phyloP scores from a whole-genome alignment of 2,329 filamentous ascomycete genomes.

The Paracorniculantispora psalliotae region DNA sequence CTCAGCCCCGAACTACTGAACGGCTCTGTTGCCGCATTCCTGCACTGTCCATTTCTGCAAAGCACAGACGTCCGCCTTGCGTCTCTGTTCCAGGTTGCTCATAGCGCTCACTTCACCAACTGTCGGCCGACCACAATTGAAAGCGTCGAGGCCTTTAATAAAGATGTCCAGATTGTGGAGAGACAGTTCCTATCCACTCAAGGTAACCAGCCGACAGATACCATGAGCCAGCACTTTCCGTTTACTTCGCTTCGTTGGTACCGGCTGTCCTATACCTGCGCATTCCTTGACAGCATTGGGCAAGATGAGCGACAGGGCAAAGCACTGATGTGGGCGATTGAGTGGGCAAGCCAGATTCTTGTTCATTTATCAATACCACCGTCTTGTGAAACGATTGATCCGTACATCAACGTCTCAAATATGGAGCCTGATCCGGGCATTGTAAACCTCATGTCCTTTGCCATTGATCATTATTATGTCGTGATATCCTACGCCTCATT shows the following conservation, averaged over 20 bases:
- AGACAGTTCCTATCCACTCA: neutral
- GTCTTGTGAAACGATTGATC: neutral
- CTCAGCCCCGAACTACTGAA: neutral
- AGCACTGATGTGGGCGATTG: constrained; percentile 1
- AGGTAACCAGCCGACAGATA: neutral
- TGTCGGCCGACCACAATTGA: neutral
- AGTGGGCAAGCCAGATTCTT: neutral
- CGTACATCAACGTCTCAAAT: neutral
- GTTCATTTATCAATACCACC: neutral
- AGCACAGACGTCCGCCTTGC: neutral
- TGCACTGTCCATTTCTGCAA: neutral
- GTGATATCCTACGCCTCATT: neutral
- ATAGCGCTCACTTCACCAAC: constrained; percentile 1
- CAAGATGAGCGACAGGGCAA: neutral
- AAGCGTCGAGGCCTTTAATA: neutral
- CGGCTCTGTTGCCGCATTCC: neutral
- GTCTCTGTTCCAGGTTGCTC: neutral
- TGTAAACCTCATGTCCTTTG: neutral
- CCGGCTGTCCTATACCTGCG: neutral
- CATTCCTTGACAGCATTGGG: neutral
- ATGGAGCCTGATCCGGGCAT: neutral
- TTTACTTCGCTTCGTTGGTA: neutral
- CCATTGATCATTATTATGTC: neutral
- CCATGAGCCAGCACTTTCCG: neutral
- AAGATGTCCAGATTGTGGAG: neutral